Evolutionary conservation across 2,329 filamentous ascomycete genomes (phyloP).

Genomic region (Colletotrichum viniferum): DNA sequence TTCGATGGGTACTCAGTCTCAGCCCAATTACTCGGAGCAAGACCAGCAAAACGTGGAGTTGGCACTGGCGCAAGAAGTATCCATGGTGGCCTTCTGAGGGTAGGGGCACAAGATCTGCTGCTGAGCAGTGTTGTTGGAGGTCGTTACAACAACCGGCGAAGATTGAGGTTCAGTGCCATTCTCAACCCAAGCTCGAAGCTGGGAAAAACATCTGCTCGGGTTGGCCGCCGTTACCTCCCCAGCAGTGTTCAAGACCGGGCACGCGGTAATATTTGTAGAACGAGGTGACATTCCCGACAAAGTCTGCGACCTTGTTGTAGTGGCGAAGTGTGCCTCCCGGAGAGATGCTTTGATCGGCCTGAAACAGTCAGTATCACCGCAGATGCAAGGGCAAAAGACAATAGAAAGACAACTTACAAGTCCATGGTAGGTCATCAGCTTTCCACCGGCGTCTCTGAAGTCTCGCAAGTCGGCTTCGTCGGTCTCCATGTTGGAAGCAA

Average conservation of each 20-base stretch:
- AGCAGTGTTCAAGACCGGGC: conserved; percentile 35
- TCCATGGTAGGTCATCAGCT: conserved; percentile 43
- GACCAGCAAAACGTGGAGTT: not conserved
- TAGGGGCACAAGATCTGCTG: not conserved
- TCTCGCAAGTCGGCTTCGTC: conserved; percentile 28
- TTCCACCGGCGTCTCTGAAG: conserved; percentile 44
- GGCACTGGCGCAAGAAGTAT: not conserved
- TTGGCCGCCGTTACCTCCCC: conserved; percentile 27
- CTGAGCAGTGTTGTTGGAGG: not conserved
- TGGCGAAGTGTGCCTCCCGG: conserved; percentile 25
- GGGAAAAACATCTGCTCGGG: conserved; percentile 27
- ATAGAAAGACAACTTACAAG: not conserved
- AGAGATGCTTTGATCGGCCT: conserved; percentile 25
- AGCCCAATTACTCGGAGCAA: not conserved
- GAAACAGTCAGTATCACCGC: conserved; percentile 24
- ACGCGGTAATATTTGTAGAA: conserved; percentile 36
- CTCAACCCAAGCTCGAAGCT: conserved; percentile 34
- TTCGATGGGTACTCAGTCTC: not conserved
- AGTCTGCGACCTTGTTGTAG: conserved; percentile 26
- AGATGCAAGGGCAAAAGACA: too few species aligned
- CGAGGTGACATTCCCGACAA: conserved; percentile 21
- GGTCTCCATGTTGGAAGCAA: not conserved
- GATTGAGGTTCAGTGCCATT: conserved; percentile 26
- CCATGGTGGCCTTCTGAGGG: not conserved
- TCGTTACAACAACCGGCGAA: not conserved